Percentiles rank a stretch among this genome's conserved stretches.
Conservation (phyloP, 805 yeast genomes). For the Candida odintsovae region DNA sequence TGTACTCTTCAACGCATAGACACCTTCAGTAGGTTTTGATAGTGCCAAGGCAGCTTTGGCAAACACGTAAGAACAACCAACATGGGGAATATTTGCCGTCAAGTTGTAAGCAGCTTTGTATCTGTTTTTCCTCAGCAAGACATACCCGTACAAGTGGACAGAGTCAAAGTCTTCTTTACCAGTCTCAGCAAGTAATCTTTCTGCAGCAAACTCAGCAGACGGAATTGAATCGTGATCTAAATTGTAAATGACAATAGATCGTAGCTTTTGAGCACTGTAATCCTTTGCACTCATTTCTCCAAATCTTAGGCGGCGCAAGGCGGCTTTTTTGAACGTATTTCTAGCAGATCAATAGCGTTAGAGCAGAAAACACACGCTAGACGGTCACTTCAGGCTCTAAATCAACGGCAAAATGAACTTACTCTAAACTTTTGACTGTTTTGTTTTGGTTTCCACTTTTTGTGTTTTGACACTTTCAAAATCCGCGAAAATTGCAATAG, state of each 20-base stretch:
- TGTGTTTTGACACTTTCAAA: not conserved
- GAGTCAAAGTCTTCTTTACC: constrained; percentile 44
- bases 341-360: not conserved
- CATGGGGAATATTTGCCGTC: constrained; percentile 43
- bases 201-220: constrained; percentile 85
- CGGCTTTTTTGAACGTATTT: not conserved
- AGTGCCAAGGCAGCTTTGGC: constrained; percentile 61
- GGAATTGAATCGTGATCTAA: constrained; percentile 61
- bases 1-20: constrained; percentile 39
- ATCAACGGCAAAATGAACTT: not conserved
- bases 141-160: constrained; percentile 62
- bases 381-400: not conserved
- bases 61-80: constrained; percentile 73
- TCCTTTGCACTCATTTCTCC: constrained; percentile 17
- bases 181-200: constrained; percentile 64
- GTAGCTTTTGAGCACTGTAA: constrained; percentile 35
- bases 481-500: not conserved
- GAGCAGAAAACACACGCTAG: not conserved
- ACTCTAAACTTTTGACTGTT: not conserved
- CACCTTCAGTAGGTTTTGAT: constrained; percentile 55
- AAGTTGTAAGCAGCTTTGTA: constrained; percentile 57
- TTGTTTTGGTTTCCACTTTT: not conserved
- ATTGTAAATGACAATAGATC: constrained; percentile 60
- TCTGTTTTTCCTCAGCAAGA: constrained; percentile 52
- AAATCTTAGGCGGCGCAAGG: not conserved